These are phyloP conservation scores for Pseudogymnoascus sp. DNA, from an alignment of 2,329 filamentous ascomycete species.

Conservation along the genomic window DNA sequence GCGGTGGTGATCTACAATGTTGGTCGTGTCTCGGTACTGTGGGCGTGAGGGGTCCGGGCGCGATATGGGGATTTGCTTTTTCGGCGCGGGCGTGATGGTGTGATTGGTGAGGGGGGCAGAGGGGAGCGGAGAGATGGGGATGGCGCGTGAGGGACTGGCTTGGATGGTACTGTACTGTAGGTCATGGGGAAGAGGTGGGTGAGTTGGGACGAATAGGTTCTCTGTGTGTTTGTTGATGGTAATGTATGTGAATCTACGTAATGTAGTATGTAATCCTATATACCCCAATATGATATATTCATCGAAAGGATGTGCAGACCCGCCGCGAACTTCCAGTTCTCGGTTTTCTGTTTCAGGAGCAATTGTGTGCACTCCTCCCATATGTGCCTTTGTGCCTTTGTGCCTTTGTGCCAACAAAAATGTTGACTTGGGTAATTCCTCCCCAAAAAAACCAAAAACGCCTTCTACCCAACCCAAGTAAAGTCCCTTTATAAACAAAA, in stretches of 20 bases:
- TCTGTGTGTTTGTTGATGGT: not conserved
- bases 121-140: too few relatives aligned
- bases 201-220: not conserved
- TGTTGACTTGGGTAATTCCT: too few relatives aligned
- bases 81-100: not conserved
- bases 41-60: conserved; percentile 3
- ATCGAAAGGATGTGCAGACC: not conserved
- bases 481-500: not conserved
- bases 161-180: not conserved
- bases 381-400: too few relatives aligned
- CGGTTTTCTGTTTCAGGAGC: not conserved
- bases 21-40: conserved; percentile 1
- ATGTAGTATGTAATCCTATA: not conserved
- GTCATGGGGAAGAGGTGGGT: not conserved
- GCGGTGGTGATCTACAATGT: not conserved
- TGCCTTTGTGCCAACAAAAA: not conserved
- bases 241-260: conserved; percentile 1
- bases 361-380: not conserved
- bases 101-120: not conserved
- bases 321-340: not conserved
- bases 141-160: not conserved
- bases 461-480: not conserved
- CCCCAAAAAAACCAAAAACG: not conserved
- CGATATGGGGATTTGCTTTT: conserved; percentile 2
- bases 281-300: not conserved